These are phyloP conservation scores for Galerina sulciceps DNA, from an alignment of 768 basidiomycete species.

Conservation along the genomic window DNA sequence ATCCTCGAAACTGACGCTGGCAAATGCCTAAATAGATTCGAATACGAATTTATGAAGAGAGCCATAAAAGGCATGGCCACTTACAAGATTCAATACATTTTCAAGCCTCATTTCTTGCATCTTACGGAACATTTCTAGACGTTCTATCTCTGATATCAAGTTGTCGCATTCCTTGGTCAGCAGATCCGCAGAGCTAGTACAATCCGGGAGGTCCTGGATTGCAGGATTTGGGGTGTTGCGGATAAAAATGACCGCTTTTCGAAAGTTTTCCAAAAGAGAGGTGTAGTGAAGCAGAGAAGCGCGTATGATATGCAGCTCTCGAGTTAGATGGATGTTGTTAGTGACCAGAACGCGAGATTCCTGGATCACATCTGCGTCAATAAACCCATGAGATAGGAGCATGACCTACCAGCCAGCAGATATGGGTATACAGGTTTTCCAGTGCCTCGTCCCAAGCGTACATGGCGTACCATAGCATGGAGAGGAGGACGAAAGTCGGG, in stretches of 20 bases:
- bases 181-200: slow-evolving; percentile 27
- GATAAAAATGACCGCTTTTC: slow-evolving; percentile 51
- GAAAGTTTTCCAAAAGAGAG: slow-evolving; percentile 54
- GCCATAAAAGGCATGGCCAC: not conserved
- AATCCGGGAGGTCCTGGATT: slow-evolving; percentile 38
- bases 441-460: slow-evolving; percentile 66
- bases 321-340: slow-evolving; percentile 42
- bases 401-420: slow-evolving; percentile 48
- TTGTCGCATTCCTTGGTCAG: slow-evolving; percentile 50
- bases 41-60: no score
- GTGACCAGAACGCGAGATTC: slow-evolving; percentile 22
- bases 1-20: slow-evolving; percentile 47
- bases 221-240: slow-evolving; percentile 51
- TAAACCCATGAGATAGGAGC: not conserved
- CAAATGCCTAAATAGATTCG: slow-evolving; percentile 43
- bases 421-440: slow-evolving; percentile 53
- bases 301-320: slow-evolving; percentile 54
- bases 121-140: slow-evolving; percentile 43
- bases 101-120: slow-evolving; percentile 50
- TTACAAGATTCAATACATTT: slow-evolving; percentile 52
- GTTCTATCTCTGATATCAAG: slow-evolving; percentile 52
- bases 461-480: slow-evolving; percentile 58
- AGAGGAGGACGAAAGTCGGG: slow-evolving; percentile 56
- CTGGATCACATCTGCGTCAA: slow-evolving; percentile 3
- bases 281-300: slow-evolving; percentile 59